Conservation (phyloP, 2,329 filamentous ascomycete genomes). For the Hypomyces rosellus region DNA sequence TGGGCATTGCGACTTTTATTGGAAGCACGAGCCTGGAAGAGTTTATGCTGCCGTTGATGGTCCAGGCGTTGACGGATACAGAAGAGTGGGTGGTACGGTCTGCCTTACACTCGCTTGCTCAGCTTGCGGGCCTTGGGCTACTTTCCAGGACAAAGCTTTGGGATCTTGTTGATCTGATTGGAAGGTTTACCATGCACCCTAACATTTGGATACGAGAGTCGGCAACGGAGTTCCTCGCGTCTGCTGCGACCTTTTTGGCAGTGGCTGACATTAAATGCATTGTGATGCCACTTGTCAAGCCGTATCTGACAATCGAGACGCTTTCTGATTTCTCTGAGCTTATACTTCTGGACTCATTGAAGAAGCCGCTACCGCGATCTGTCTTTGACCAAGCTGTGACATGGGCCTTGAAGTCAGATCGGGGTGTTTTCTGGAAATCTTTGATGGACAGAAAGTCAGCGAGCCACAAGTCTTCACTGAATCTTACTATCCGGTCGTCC, state of each 20-base stretch:
- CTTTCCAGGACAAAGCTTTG: conserved; percentile 79
- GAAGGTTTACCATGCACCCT: conserved; percentile 84
- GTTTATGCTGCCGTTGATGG: conserved; percentile 92
- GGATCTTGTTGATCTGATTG: conserved; percentile 79
- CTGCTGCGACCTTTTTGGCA: conserved; percentile 68
- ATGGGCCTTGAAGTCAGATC: conserved; percentile 79
- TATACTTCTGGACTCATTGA: conserved; percentile 72
- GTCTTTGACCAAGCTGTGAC: conserved; percentile 79
- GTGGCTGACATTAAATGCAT: conserved; percentile 79
- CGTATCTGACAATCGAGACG: conserved; percentile 72
- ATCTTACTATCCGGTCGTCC: conserved; percentile 47
- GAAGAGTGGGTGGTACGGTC: conserved; percentile 94
- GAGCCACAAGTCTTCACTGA: conserved; percentile 56
- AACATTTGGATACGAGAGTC: conserved; percentile 94
- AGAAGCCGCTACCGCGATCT: conserved; percentile 69
- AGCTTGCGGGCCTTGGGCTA: conserved; percentile 81
- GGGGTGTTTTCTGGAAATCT: conserved; percentile 81
- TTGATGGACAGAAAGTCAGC: conserved; percentile 58
- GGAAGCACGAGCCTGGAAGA: conserved; percentile 86
- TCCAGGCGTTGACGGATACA: conserved; percentile 85
- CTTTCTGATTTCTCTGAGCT: conserved; percentile 63
- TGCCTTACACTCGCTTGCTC: conserved; percentile 78
- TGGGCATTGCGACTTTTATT: conserved; percentile 85
- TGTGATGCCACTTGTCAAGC: conserved; percentile 69
- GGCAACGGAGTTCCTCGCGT: conserved; percentile 74